Evolutionary conservation across 805 yeast genomes (phyloP).

Genomic region (Suhomyces kilbournensis): DNA sequence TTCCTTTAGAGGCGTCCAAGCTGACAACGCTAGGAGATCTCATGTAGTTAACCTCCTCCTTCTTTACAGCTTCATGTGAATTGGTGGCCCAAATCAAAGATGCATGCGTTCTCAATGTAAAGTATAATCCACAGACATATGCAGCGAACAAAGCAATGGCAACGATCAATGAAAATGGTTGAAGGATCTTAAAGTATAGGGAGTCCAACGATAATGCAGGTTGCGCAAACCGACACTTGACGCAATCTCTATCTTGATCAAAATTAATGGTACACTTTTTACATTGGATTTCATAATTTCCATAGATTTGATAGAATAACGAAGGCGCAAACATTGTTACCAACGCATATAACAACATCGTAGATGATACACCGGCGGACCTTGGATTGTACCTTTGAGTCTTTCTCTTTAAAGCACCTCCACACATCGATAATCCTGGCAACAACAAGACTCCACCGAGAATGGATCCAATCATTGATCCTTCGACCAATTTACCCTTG

Average conservation of each 20-base stretch:
- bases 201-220: constrained; percentile 69
- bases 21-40: constrained; percentile 41
- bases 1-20: constrained; percentile 18
- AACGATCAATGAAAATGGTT: constrained; percentile 80
- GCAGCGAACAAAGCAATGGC: constrained; percentile 79
- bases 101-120: constrained; percentile 94
- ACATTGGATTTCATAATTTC: constrained; percentile 78
- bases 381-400: constrained; percentile 95
- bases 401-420: constrained; percentile 89
- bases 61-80: constrained; percentile 34
- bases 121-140: constrained; percentile 84
- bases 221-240: constrained; percentile 71
- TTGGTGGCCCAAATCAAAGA: constrained; percentile 86
- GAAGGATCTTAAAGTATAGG: constrained; percentile 63
- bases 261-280: constrained; percentile 40
- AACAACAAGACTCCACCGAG: constrained; percentile 86
- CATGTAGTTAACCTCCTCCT: constrained; percentile 13
- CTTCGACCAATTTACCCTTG: constrained; percentile 90
- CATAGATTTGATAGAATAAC: constrained; percentile 83
- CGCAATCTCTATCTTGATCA: constrained; percentile 44
- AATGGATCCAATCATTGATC: constrained; percentile 91
- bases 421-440: constrained; percentile 97
- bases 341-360: constrained; percentile 89
- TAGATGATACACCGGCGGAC: constrained; percentile 95
- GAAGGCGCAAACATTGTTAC: constrained; percentile 93